These are phyloP conservation scores for Jamesozyma spencerorum DNA, from an alignment of 805 yeast genomes.

Conservation along the genomic window DNA sequence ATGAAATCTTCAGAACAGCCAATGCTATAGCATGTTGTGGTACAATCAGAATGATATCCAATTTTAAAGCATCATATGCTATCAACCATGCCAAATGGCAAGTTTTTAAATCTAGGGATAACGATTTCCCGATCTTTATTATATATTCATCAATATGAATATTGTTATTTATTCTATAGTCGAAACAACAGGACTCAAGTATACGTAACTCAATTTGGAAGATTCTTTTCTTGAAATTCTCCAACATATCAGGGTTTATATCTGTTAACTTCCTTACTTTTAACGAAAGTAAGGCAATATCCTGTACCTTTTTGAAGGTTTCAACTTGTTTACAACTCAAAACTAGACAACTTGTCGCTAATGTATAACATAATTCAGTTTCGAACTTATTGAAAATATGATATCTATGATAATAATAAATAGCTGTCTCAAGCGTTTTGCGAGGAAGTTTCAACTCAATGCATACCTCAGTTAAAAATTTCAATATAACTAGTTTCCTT, in stretches of 20 bases:
- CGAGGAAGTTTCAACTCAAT: constrained; percentile 56
- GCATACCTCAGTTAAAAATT: constrained; percentile 45
- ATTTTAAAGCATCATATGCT: constrained; percentile 60
- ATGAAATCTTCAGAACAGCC: constrained; percentile 54
- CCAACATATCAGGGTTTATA: constrained; percentile 32
- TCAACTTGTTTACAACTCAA: constrained; percentile 75
- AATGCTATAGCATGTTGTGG: constrained; percentile 74
- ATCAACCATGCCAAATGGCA: constrained; percentile 64
- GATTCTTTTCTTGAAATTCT: constrained; percentile 47
- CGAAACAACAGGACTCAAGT: constrained; percentile 70
- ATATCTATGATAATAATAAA: constrained; percentile 64
- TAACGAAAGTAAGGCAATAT: constrained; percentile 39
- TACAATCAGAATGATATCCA: constrained; percentile 56
- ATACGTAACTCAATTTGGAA: constrained; percentile 59
- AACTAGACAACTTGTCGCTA: constrained; percentile 61
- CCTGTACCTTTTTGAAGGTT: constrained; percentile 65
- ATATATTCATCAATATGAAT: constrained; percentile 54
- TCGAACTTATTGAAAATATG: constrained; percentile 57
- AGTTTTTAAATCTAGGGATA: constrained; percentile 37
- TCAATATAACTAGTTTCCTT: constrained; percentile 44
- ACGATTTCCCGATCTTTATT: constrained; percentile 48
- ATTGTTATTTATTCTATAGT: constrained; percentile 50
- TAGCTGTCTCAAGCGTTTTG: constrained; percentile 57
- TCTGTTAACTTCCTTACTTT: constrained; percentile 25
- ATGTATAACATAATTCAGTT: constrained; percentile 43